Percentiles rank a stretch among this genome's conserved stretches.
Evolutionary conservation across 2,329 filamentous ascomycete genomes (phyloP).

Genomic region (Pyricularia sp.): DNA sequence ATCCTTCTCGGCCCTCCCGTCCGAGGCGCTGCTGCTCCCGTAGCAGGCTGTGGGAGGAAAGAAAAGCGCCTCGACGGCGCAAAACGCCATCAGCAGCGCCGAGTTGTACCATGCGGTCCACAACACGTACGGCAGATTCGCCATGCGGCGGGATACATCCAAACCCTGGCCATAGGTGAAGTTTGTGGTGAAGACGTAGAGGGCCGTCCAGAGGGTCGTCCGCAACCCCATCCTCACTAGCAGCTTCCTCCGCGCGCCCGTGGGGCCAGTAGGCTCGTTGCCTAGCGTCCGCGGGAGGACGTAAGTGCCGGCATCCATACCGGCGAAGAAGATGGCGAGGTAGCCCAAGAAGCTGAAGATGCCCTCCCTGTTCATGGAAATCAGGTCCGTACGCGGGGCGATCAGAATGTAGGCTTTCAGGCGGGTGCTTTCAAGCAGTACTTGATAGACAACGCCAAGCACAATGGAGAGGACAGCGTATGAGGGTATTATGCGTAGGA

Average conservation of each 20-base stretch:
- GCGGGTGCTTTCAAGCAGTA: conserved; percentile 64
- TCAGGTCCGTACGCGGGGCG: conserved; percentile 65
- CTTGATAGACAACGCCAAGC: conserved; percentile 62
- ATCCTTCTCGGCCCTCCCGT: conserved; percentile 43
- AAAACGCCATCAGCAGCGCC: conserved; percentile 71
- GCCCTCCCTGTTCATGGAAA: conserved; percentile 90
- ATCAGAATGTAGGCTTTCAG: conserved; percentile 77
- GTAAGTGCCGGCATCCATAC: conserved; percentile 73
- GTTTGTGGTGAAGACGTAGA: conserved; percentile 63
- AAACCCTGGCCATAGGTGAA: conserved; percentile 64
- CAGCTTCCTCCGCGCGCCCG: conserved; percentile 41
- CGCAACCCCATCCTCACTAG: conserved; percentile 56
- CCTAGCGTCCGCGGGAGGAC: conserved; percentile 56
- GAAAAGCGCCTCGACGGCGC: conserved; percentile 64
- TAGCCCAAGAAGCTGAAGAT: conserved; percentile 95
- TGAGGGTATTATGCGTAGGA: conserved; percentile 61
- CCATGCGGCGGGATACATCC: conserved; percentile 75
- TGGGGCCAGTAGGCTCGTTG: conserved; percentile 22
- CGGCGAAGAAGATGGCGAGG: conserved; percentile 86
- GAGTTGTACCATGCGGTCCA: conserved; percentile 93
- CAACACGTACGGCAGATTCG: conserved; percentile 86
- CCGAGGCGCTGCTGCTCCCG: conserved; percentile 30
- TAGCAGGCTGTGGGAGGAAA: conserved; percentile 59
- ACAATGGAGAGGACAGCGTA: conserved; percentile 67
- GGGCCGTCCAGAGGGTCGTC: conserved; percentile 55